A percentile compares a stretch with the other conserved stretches of the same genome.
These are phyloP conservation scores for Ochetophila trinervis DNA, from an alignment of 306 rosid genomes.

Conservation along the genomic window DNA sequence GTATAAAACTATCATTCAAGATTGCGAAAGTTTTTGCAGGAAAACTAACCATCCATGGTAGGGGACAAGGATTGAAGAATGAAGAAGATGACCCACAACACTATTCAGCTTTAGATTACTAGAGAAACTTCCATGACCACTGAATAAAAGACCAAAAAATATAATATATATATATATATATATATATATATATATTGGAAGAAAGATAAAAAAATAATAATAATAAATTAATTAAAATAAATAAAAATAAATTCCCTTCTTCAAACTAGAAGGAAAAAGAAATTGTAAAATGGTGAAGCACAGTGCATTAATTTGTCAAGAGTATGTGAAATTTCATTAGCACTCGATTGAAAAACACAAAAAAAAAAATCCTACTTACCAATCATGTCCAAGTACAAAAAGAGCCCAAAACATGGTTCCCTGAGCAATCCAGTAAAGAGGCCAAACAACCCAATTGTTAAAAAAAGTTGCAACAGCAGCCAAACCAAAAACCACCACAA, in stretches of 20 bases:
- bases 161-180: too few species aligned
- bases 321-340: not conserved
- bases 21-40: not conserved
- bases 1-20: not conserved
- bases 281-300: too few species aligned
- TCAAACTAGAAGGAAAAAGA: too few species aligned
- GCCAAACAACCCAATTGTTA: conserved; percentile 88
- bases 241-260: too few species aligned
- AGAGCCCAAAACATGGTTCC: conserved; percentile 99
- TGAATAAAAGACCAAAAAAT: conserved; percentile 51
- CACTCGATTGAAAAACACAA: not conserved
- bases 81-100: conserved; percentile 84
- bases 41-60: conserved; percentile 92
- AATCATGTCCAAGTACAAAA: conserved; percentile 98
- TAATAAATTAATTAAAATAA: too few species aligned
- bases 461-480: conserved; percentile 75
- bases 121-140: conserved; percentile 99
- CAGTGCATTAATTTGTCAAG: not conserved
- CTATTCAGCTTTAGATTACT: conserved; percentile 68
- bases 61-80: conserved; percentile 95
- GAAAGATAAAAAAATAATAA: too few species aligned
- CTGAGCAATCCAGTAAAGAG: conserved; percentile 97
- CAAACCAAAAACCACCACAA: conserved; percentile 69
- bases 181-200: too few species aligned
- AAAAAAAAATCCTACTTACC: conserved; percentile 39